These are phyloP conservation scores for Ophiocordyceps sinensis DNA, from an alignment of 2,329 filamentous ascomycete genomes.

Conservation along the genomic window DNA sequence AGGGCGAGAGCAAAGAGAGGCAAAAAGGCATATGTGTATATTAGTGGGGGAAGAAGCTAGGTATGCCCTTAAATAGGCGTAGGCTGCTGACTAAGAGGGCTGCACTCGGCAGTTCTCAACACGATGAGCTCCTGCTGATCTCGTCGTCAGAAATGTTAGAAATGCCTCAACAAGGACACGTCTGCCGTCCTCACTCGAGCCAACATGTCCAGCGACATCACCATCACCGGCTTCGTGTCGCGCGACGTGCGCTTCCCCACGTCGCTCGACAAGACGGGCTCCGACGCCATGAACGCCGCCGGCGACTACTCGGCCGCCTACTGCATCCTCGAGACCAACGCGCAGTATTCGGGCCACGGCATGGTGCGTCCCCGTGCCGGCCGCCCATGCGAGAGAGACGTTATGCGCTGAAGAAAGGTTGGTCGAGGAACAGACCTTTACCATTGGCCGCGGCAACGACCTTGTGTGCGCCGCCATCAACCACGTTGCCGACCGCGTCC, in stretches of 20 bases:
- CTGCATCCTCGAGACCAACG: slow-evolving; percentile 77
- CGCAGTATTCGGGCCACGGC: slow-evolving; percentile 55
- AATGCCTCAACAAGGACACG: not conserved
- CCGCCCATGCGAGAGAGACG: not conserved
- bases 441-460: slow-evolving; percentile 81
- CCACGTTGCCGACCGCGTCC: slow-evolving; percentile 62
- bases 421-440: slow-evolving; percentile 43
- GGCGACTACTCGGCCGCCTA: slow-evolving; percentile 92
- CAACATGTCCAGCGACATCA: slow-evolving; percentile 32
- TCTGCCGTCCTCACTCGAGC: not conserved
- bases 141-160: no score
- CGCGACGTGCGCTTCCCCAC: slow-evolving; percentile 72
- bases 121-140: no score
- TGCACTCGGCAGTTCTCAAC: no score
- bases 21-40: no score
- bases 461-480: slow-evolving; percentile 78
- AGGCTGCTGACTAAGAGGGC: no score
- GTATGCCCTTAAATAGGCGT: no score
- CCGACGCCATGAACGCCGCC: slow-evolving; percentile 91
- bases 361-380: slow-evolving; percentile 39
- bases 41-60: no score
- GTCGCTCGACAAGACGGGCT: slow-evolving; percentile 92
- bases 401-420: not conserved
- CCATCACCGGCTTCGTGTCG: slow-evolving; percentile 57
- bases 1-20: no score